phyloP scores from a whole-genome alignment of 768 basidiomycete genomes.

The Harrya chromipes region DNA sequence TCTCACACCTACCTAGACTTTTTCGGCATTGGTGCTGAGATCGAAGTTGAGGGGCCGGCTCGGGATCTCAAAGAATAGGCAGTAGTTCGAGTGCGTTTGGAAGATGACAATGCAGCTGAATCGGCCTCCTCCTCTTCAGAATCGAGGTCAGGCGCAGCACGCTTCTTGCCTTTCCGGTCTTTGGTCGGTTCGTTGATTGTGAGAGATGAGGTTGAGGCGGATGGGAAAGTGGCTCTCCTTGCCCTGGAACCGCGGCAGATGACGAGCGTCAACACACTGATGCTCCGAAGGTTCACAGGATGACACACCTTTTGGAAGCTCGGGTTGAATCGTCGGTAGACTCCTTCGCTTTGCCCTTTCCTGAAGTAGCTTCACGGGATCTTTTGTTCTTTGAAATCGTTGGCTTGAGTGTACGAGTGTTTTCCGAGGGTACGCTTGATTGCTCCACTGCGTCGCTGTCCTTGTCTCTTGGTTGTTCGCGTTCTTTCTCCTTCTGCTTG shows the following conservation, averaged over 20 bases:
- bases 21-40: slow-evolving; percentile 63
- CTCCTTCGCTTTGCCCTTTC: slow-evolving; percentile 68
- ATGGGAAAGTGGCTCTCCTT: slow-evolving; percentile 53
- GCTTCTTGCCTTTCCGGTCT: slow-evolving; percentile 91
- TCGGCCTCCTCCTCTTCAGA: slow-evolving; percentile 63
- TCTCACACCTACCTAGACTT: slow-evolving; percentile 56
- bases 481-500: slow-evolving; percentile 61
- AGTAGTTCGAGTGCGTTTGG: slow-evolving; percentile 60
- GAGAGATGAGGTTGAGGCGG: slow-evolving; percentile 40
- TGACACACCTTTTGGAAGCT: slow-evolving; percentile 60
- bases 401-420: slow-evolving; percentile 40
- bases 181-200: slow-evolving; percentile 73
- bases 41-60: slow-evolving; percentile 39
- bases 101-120: slow-evolving; percentile 43
- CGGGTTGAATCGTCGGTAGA: slow-evolving; percentile 48
- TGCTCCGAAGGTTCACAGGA: slow-evolving; percentile 30
- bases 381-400: slow-evolving; percentile 47
- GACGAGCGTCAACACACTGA: slow-evolving; percentile 25
- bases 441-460: slow-evolving; percentile 49
- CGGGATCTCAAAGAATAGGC: slow-evolving; percentile 69
- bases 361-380: slow-evolving; percentile 44
- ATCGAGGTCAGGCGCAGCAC: slow-evolving; percentile 68
- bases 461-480: slow-evolving; percentile 52
- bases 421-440: slow-evolving; percentile 39
- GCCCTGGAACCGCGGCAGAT: slow-evolving; percentile 44